These are phyloP conservation scores for Daldinia sp. DNA, from an alignment of 2,329 filamentous ascomycete species.

Conservation along the genomic window DNA sequence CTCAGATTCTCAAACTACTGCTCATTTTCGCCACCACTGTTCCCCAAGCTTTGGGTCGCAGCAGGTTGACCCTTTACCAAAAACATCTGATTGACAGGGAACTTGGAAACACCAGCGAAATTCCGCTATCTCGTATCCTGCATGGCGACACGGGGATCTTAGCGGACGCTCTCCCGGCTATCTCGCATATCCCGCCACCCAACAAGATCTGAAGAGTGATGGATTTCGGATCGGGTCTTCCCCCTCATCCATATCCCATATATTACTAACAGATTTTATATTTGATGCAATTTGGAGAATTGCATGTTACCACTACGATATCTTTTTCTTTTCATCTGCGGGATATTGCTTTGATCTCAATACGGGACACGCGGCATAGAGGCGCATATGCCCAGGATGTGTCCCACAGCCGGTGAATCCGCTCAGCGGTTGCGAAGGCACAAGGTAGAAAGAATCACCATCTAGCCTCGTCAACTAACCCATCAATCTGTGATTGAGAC, in stretches of 20 bases:
- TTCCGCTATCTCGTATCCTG: conserved; percentile 21
- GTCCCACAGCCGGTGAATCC: conserved; percentile 22
- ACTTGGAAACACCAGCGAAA: conserved; percentile 24
- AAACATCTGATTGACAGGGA: conserved; percentile 32
- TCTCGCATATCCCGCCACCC: conserved; percentile 38
- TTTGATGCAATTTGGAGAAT: conserved; percentile 32
- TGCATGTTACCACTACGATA: conserved; percentile 21
- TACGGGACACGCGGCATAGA: conserved; percentile 32
- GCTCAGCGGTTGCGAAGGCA: conserved; percentile 20
- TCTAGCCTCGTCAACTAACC: background rate
- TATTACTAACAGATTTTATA: conserved; percentile 11
- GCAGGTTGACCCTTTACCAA: conserved; percentile 21
- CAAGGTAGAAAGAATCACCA: conserved; percentile 15
- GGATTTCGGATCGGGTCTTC: conserved; percentile 15
- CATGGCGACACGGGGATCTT: conserved; percentile 20
- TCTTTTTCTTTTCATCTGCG: conserved; percentile 10
- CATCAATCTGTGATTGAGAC: background rate
- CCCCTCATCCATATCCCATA: conserved; percentile 7
- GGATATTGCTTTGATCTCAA: background rate
- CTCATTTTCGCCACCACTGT: conserved; percentile 28
- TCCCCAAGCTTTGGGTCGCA: conserved; percentile 24
- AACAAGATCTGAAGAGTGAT: conserved; percentile 31
- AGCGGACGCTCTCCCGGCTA: conserved; percentile 29
- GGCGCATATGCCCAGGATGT: conserved; percentile 8
- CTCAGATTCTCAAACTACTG: background rate